These are phyloP conservation scores for Thraustochytrium striatum DNA, from an alignment of 352 stramenopile genomes.

Conservation along the genomic window DNA sequence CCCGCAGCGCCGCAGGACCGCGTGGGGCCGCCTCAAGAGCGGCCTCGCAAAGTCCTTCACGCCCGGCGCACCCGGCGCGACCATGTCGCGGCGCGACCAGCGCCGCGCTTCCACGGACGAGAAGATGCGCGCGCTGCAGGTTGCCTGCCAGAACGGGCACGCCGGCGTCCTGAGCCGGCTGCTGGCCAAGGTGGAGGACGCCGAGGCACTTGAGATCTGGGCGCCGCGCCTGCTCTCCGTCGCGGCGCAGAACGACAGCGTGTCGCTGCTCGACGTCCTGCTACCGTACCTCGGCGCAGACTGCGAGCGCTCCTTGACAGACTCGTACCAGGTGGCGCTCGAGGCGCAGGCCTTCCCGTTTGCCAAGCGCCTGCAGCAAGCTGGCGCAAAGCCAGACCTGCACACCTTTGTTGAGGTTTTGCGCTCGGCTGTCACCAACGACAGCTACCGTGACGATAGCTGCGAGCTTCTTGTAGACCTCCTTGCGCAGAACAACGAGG, in stretches of 20 bases:
- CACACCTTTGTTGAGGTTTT: constrained; percentile 10
- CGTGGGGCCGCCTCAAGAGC: neutral
- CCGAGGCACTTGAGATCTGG: neutral
- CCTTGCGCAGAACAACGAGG: neutral
- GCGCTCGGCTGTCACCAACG: neutral
- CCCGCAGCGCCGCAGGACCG: neutral
- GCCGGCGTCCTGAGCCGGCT: neutral
- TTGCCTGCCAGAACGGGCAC: constrained; percentile 15
- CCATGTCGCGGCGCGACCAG: too few species aligned
- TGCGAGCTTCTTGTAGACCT: neutral
- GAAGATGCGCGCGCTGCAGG: neutral
- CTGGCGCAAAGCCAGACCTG: neutral
- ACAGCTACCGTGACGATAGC: constrained; percentile 7
- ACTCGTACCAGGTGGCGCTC: neutral
- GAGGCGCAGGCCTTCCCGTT: neutral
- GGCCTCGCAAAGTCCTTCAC: neutral
- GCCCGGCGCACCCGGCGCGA: neutral
- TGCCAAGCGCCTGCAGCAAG: neutral
- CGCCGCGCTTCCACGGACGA: constrained; percentile 27
- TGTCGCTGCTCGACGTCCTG: neutral
- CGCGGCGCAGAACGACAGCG: neutral
- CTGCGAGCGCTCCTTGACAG: neutral
- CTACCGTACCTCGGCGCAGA: neutral
- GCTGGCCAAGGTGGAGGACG: neutral
- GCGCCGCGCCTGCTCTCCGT: constrained; percentile 6